Evolutionary conservation across 805 yeast species (phyloP), one percentile per base, ranked within the genome.

Genomic region (Kodamaea kaohsiungensis): DNA sequence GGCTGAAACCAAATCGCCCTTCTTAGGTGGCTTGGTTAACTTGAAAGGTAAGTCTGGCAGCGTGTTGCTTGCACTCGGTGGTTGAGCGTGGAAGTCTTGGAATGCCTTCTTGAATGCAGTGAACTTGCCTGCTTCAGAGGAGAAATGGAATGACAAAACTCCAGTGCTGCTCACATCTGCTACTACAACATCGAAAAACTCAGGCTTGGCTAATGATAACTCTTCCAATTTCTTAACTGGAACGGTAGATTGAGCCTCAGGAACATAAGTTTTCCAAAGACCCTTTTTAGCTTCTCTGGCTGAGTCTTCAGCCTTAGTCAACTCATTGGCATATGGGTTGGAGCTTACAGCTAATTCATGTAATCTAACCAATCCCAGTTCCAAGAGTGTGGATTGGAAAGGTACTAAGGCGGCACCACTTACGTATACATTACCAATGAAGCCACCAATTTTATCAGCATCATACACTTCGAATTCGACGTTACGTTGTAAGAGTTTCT

Each of bases 361-460:
- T 10, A 83, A 69, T 58, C 81, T 76, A 19, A 82, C 88, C 52
- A 81, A 78, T 2, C 96, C 97, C 51, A 80, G 79, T 30, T 76
- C 76, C 54, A 88, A 73, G 51, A 90, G 74, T 17, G 73, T 68
- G 12, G 78, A 72, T 61, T 87, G 92, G 57, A 84, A 76, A 18
- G 90, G 91, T 17, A 58, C 56, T 33, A 66, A 60, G 30, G 75
- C 73, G 1, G 83, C 78, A 12, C 79, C 80, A 9, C 83, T 63
- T 6, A 40, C 45, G 64, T 73, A 87, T 50, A 89, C 62, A 62
- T 85, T 83, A 47, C 96, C 95, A 63, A 89, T 83, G 64, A 91
- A 91, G 0, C 88, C 89, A 54, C 96, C 96, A 53, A 86, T 76
- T 64, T 85, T 88, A 66, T 91, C 97, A 51, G 82, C 81, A 54